Evolutionary conservation across 208 protist genomes (phyloP), one percentile per base, ranked within the genome.

Genomic region (Tritrichomonas musculus): DNA sequence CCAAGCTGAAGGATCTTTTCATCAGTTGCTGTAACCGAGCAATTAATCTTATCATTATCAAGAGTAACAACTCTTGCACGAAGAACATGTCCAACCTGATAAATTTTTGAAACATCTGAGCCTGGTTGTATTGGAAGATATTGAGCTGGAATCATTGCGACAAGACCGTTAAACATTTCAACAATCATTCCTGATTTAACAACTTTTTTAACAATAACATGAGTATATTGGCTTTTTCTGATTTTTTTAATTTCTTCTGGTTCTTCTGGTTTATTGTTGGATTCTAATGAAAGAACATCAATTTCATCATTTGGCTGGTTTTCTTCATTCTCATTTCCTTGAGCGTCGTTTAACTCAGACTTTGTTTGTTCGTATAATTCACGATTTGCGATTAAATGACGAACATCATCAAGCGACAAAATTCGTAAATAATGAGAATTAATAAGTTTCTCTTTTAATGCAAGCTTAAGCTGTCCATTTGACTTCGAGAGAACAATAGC

Each of bases 381-480:
- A 17, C 53, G 53, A 60, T 60, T 69, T 8, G 53, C 22, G 41
- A 44, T 47, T 36, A 88, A 55, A 22, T 57, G 0, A 13, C 25
- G 1, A n/a, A 36, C 77, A 39, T n/a, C 25, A 17, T 88, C 77
- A 39, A 88, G 13, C 8, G 11, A 22, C 25, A 17, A 39, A 20
- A 88, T 47, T 11, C 47, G 13, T 57, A 36, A 22, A 57, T 53
- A 49, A 17, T 88, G 41, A 50, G 41, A 53, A 14, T 53, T 53
- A 88, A 88, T 47, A 27, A 88, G 39, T 47, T 88, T 88, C 39
- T 88, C 77, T 36, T 88, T 88, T 27, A 88, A 57, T 17, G 41
- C 39, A 20, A 88, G 14, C 5, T 30, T 44, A 39, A 88, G 20
- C 5, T 60, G 77, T 14, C 77, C 77, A 30, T 88, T 47, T 0